Base-by-base conservation (phyloP, 768 basidiomycete genomes). In the Leccinum sublutescens region DNA sequence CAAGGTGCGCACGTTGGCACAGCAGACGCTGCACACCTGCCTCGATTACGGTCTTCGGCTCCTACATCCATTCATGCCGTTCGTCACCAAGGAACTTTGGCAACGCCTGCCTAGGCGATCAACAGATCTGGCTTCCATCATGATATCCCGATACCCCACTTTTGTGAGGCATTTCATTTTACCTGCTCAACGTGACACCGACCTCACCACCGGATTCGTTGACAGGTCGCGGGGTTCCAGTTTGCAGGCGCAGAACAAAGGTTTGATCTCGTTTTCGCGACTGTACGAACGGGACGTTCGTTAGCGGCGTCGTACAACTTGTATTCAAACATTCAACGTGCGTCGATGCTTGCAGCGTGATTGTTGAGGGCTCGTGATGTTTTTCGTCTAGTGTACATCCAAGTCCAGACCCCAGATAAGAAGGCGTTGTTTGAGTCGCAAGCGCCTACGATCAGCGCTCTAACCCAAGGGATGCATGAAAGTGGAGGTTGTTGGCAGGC, bases 11-110 rank as follows among this genome's bases (percentile, higher is more conserved):
- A 79, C 78, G 54, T 98, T 95, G 9, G 91, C 95, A 4, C 95
- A 97, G 69, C 92, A 98, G 75, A 98, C 95, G 0, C 77, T 99
- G 36, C 96, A 98, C 74, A 95, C 89, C 5, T 95, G 94, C 72
- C 82, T 99, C 45, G 96, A 99, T 66, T 76, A 87, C 59, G 97
- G 95, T 8, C 79, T 98, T 55, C 85, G 89, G 19, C 79, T 98
- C 2, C 80, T 98, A 1, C 96, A 98, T 73, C 96, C 97, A 0
- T 95, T 98, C 78, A 99, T 98, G 97, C 97, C 27, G 27, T 27
- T 8, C 27, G 6, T 27, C 27, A 27, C 27, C 27, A 1, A 27
- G 27, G 27, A 27, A 27, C 78, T 98, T 8, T 98, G 97, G 97
- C 97, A 99, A 72, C 85, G 97, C 27, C 79, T 98, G 2, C 95